phyloP scores from a whole-genome alignment of 208 protist genomes.

The Vickermania spadyakhi region DNA sequence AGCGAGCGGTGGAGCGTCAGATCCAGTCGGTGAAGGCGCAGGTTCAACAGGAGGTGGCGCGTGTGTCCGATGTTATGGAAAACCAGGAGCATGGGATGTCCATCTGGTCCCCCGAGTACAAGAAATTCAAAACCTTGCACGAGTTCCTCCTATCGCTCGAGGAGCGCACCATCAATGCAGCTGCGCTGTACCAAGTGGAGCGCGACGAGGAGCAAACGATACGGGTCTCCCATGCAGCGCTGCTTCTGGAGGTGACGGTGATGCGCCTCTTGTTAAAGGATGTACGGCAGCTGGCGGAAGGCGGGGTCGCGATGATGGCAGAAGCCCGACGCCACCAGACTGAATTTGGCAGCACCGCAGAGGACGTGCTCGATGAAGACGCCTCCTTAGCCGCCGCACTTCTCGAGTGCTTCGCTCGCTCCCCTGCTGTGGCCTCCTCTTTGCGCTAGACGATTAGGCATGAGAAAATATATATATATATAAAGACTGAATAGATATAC shows the following conservation, averaged over 20 bases:
- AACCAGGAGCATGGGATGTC: conserved; percentile 7
- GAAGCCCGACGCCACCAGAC: background rate
- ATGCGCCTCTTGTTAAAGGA: conserved; percentile 41
- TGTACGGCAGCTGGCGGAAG: conserved; percentile 15
- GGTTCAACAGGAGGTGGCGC: conserved; percentile 8
- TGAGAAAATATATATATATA: too few relatives aligned
- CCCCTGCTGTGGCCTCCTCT: too few relatives aligned
- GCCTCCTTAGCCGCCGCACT: conserved; percentile 11
- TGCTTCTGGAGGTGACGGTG: conserved; percentile 42
- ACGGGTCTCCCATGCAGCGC: conserved; percentile 31
- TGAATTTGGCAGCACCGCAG: conserved; percentile 9
- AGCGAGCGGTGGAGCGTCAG: background rate
- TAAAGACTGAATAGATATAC: too few relatives aligned
- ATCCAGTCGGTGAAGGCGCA: conserved; percentile 4
- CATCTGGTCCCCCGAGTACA: conserved; percentile 26
- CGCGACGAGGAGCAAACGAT: conserved; percentile 60
- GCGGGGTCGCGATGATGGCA: background rate
- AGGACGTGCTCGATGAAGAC: conserved; percentile 12
- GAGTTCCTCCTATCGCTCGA: conserved; percentile 28
- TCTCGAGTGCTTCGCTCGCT: too few relatives aligned
- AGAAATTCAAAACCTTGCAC: conserved; percentile 23
- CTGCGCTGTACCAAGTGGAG: conserved; percentile 42
- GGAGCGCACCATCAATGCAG: conserved; percentile 25
- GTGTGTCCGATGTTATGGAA: conserved; percentile 5
- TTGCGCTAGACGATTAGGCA: too few relatives aligned